phyloP scores from a whole-genome alignment of 2,329 filamentous ascomycete genomes.

The Aspergillus sp. region DNA sequence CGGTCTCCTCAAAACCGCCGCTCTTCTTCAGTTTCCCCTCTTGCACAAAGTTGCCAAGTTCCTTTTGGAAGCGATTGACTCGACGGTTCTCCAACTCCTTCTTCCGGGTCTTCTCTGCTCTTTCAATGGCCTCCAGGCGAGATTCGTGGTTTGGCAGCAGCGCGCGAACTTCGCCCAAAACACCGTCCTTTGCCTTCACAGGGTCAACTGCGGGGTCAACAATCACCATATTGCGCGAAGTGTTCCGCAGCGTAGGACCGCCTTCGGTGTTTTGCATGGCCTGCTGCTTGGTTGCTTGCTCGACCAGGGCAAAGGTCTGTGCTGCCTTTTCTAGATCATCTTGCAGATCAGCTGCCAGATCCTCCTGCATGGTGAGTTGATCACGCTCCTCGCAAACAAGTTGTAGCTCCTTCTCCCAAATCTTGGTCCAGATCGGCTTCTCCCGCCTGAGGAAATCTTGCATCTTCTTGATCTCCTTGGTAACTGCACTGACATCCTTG shows the following conservation, averaged over 20 bases:
- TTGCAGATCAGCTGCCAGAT: constrained; percentile 85
- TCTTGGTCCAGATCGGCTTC: constrained; percentile 97
- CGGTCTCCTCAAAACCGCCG: constrained; percentile 90
- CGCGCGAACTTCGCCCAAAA: constrained; percentile 89
- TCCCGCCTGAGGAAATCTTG: constrained; percentile 88
- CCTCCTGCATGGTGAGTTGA: constrained; percentile 93
- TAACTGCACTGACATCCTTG: constrained; percentile 80
- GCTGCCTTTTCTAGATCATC: constrained; percentile 94
- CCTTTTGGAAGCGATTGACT: constrained; percentile 77
- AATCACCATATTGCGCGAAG: constrained; percentile 52
- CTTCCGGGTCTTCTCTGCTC: constrained; percentile 88
- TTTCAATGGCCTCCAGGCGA: constrained; percentile 89
- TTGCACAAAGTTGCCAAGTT: constrained; percentile 80
- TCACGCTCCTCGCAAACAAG: constrained; percentile 94
- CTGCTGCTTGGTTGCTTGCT: constrained; percentile 98
- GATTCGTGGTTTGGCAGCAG: constrained; percentile 93
- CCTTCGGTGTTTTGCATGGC: constrained; percentile 64
- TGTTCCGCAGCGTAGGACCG: constrained; percentile 45
- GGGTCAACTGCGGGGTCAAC: constrained; percentile 64
- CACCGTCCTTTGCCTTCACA: constrained; percentile 79
- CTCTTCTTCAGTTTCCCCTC: constrained; percentile 95
- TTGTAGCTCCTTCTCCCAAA: constrained; percentile 97
- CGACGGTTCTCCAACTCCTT: constrained; percentile 79
- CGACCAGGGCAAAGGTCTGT: constrained; percentile 90
- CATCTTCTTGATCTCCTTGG: constrained; percentile 87